Percentiles rank a stretch among this genome's conserved stretches.
Conservation (phyloP, 2,329 filamentous ascomycete genomes). For the Orbilia ellipsospora region DNA sequence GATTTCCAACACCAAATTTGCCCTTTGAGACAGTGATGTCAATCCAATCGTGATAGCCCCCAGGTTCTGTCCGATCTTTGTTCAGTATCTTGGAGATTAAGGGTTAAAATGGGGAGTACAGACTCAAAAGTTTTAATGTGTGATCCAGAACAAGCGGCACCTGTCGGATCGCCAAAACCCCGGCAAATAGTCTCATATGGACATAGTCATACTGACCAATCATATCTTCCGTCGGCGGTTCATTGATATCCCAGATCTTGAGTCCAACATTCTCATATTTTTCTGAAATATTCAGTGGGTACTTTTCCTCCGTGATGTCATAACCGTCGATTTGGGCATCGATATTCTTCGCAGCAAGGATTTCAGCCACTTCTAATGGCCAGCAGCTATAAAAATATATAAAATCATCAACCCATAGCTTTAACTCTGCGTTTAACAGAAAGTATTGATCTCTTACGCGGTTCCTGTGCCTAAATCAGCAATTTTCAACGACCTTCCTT, state of each 20-base stretch:
- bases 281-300: not conserved
- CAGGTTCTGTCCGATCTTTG: too few species aligned
- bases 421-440: not conserved
- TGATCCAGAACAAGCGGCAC: slow-evolving; percentile 13
- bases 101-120: not conserved
- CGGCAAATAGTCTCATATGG: slow-evolving; percentile 22
- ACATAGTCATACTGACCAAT: slow-evolving; percentile 23
- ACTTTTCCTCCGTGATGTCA: slow-evolving; percentile 10
- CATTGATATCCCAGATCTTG: slow-evolving; percentile 23
- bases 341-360: not conserved
- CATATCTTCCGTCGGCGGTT: slow-evolving; percentile 3
- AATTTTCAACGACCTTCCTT: slow-evolving; percentile 1
- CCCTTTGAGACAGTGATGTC: too few species aligned
- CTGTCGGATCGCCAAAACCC: slow-evolving; percentile 4
- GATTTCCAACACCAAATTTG: too few species aligned
- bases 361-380: slow-evolving; percentile 7
- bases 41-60: too few species aligned
- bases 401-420: too few species aligned
- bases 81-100: too few species aligned
- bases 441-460: slow-evolving; percentile 1
- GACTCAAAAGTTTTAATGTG: not conserved
- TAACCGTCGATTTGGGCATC: slow-evolving; percentile 13
- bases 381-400: not conserved
- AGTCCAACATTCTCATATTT: slow-evolving; percentile 15
- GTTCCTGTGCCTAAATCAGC: slow-evolving; percentile 18